Conservation (phyloP, 306 rosid species). For the Vigna nakashimae region DNA sequence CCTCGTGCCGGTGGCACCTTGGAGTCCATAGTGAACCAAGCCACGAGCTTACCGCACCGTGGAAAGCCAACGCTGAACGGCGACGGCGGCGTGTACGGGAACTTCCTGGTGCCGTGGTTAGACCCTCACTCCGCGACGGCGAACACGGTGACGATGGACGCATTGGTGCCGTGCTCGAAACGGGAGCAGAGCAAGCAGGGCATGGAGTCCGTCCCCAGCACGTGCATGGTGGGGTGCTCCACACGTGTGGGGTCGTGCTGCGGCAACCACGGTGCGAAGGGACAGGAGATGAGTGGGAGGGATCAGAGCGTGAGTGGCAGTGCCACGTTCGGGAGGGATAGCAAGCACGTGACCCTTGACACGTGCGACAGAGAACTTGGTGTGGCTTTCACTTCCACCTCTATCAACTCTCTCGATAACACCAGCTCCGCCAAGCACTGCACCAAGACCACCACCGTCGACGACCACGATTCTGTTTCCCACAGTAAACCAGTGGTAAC, state of each 20-base stretch:
- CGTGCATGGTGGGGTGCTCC: constrained; percentile 49
- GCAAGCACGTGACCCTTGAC: constrained; percentile 57
- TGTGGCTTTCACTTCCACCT: constrained; percentile 57
- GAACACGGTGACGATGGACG: constrained; percentile 64
- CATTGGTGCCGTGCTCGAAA: constrained; percentile 75
- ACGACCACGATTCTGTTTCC: constrained; percentile 84
- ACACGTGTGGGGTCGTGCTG: constrained; percentile 61
- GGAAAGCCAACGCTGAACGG: constrained; percentile 33
- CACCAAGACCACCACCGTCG: constrained; percentile 57
- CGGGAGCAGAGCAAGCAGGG: constrained; percentile 37
- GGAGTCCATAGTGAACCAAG: constrained; percentile 90
- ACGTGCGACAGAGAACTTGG: constrained; percentile 60
- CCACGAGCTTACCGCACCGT: constrained; percentile 49
- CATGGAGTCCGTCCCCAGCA: constrained; percentile 42
- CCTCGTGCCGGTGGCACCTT: constrained; percentile 82
- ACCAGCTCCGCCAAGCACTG: constrained; percentile 59
- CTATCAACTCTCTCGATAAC: constrained; percentile 68
- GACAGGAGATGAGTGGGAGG: constrained; percentile 56
- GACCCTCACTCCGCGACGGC: constrained; percentile 44
- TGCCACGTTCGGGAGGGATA: constrained; percentile 62
- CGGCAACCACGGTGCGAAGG: constrained; percentile 34
- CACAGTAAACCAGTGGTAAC: constrained; percentile 75
- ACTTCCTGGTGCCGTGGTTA: constrained; percentile 59
- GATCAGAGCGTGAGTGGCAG: constrained; percentile 66
- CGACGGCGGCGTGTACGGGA: not conserved